phyloP scores from a whole-genome alignment of 805 yeast genomes.

The Spathaspora passalidarum region DNA sequence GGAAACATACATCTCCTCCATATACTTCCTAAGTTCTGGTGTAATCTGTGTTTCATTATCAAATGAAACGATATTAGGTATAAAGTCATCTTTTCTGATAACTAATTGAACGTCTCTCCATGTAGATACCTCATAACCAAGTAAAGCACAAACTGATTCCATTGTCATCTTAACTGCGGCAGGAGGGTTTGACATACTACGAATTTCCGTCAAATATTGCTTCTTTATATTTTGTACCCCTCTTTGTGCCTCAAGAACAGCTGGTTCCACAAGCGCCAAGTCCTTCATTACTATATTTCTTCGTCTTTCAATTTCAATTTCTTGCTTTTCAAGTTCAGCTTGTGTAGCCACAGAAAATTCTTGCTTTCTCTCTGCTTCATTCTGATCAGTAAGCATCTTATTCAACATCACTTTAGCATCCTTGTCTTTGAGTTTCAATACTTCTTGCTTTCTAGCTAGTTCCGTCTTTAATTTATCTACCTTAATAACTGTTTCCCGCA shows the following conservation, averaged over 20 bases:
- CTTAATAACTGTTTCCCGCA: slow-evolving; percentile 72
- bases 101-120: slow-evolving; percentile 86
- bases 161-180: slow-evolving; percentile 77
- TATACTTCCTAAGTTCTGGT: slow-evolving; percentile 46
- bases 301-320: slow-evolving; percentile 53
- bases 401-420: slow-evolving; percentile 73
- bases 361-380: slow-evolving; percentile 86
- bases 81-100: slow-evolving; percentile 85
- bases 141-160: slow-evolving; percentile 82
- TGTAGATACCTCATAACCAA: slow-evolving; percentile 61
- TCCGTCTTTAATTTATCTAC: slow-evolving; percentile 58
- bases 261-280: slow-evolving; percentile 77
- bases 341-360: slow-evolving; percentile 81
- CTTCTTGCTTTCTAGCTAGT: slow-evolving; percentile 50
- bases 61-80: slow-evolving; percentile 73
- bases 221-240: slow-evolving; percentile 94
- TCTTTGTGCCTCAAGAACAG: slow-evolving; percentile 75
- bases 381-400: slow-evolving; percentile 78
- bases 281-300: slow-evolving; percentile 56
- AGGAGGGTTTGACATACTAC: slow-evolving; percentile 91
- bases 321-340: slow-evolving; percentile 65
- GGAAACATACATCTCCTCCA: slow-evolving; percentile 61
- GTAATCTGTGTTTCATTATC: slow-evolving; percentile 61
- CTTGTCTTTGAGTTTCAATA: slow-evolving; percentile 52
- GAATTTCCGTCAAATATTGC: slow-evolving; percentile 83